phyloP scores from a whole-genome alignment of 176 grass and related monocot species.

The sorghum (Sorghum bicolor) region DNA sequence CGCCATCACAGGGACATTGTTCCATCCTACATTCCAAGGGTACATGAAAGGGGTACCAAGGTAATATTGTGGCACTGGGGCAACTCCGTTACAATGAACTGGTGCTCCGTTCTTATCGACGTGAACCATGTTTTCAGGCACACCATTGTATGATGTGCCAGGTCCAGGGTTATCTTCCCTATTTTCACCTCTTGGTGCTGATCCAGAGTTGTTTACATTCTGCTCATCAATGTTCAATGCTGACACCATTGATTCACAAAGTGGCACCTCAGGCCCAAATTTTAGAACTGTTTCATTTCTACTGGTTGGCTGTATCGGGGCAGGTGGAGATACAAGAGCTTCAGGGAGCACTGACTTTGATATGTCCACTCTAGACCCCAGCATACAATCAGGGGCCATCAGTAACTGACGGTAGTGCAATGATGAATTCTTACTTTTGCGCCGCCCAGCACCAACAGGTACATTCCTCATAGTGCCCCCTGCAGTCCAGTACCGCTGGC shows the following conservation, averaged over 20 bases:
- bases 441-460: constrained; percentile 77
- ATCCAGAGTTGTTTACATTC: constrained; percentile 29
- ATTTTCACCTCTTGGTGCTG: constrained; percentile 23
- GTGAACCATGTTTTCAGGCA: constrained; percentile 15
- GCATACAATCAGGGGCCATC: constrained; percentile 54
- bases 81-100: constrained; percentile 51
- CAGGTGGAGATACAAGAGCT: constrained; percentile 32
- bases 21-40: constrained; percentile 69
- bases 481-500: constrained; percentile 87
- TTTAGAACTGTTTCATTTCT: constrained; percentile 60
- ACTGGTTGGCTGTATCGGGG: constrained; percentile 16
- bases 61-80: constrained; percentile 61
- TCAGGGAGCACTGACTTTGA: constrained; percentile 41
- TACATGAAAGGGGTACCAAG: constrained; percentile 69
- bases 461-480: constrained; percentile 85
- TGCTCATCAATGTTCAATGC: constrained; percentile 71
- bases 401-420: constrained; percentile 56
- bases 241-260: constrained; percentile 85
- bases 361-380: constrained; percentile 42
- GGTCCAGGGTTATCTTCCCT: constrained; percentile 49
- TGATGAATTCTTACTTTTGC: constrained; percentile 65
- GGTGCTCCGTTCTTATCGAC: constrained; percentile 39
- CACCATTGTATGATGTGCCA: constrained; percentile 30
- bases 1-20: constrained; percentile 45
- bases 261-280: constrained; percentile 74